These are phyloP conservation scores for Pseudogymnoascus pannorum DNA, from an alignment of 2,329 filamentous ascomycete genomes.

Conservation along the genomic window DNA sequence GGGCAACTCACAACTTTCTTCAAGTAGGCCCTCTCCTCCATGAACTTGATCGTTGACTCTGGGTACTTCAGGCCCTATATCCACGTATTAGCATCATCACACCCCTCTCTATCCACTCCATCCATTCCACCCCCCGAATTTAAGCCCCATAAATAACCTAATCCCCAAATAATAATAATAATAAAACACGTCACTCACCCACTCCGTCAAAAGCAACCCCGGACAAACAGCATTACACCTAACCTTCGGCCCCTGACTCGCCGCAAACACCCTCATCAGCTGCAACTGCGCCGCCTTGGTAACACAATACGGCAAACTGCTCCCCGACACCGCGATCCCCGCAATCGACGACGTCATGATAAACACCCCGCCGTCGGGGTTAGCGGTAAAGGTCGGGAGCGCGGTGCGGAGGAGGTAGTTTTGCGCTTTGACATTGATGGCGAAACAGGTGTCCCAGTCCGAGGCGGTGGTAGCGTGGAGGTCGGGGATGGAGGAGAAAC, in stretches of 20 bases:
- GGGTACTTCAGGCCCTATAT: slow-evolving; percentile 44
- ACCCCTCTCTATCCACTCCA: neutral
- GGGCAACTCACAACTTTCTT: slow-evolving; percentile 43
- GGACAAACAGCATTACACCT: slow-evolving; percentile 59
- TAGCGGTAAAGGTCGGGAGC: slow-evolving; percentile 50
- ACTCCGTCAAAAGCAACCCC: slow-evolving; percentile 58
- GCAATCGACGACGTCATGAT: slow-evolving; percentile 58
- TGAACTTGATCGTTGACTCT: slow-evolving; percentile 40
- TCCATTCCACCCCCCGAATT: neutral
- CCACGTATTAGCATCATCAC: neutral
- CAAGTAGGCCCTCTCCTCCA: slow-evolving; percentile 44
- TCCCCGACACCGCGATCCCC: slow-evolving; percentile 30
- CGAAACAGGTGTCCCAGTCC: slow-evolving; percentile 41
- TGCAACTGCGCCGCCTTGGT: slow-evolving; percentile 47
- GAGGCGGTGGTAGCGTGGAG: slow-evolving; percentile 18
- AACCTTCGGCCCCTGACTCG: slow-evolving; percentile 54
- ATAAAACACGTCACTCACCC: slow-evolving; percentile 36
- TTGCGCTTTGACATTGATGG: slow-evolving; percentile 53
- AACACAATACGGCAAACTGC: slow-evolving; percentile 29
- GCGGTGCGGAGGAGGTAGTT: slow-evolving; percentile 49
- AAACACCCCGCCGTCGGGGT: slow-evolving; percentile 55
- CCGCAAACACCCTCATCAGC: slow-evolving; percentile 57
- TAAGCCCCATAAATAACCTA: too few species aligned
- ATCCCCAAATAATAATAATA: neutral
- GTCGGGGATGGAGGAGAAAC: slow-evolving; percentile 23